These are phyloP conservation scores for Penicillium paradoxum DNA, from an alignment of 495 filamentous ascomycete genomes.

Conservation along the genomic window DNA sequence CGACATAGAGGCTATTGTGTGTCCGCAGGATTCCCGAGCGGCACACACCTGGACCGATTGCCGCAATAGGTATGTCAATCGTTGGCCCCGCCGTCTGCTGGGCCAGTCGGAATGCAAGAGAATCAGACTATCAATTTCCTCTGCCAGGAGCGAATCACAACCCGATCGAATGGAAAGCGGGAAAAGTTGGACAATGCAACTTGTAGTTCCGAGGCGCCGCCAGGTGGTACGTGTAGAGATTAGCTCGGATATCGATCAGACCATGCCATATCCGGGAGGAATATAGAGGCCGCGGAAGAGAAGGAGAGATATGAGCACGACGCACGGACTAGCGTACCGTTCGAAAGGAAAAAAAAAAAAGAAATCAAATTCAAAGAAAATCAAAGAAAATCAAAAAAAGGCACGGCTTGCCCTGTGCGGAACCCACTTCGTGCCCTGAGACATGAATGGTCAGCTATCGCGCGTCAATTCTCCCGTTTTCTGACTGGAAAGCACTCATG, in stretches of 20 bases:
- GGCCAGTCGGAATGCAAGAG: constrained; percentile 5
- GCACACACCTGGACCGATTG: not conserved
- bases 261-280: not conserved
- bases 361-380: too few relatives aligned
- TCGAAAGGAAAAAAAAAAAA: not conserved
- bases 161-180: not conserved
- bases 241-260: constrained; percentile 8
- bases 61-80: not conserved
- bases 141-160: not conserved
- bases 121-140: not conserved
- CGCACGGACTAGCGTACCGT: constrained; percentile 11
- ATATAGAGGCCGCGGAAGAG: not conserved
- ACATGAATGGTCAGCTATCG: not conserved
- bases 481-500: not conserved
- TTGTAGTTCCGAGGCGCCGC: too few relatives aligned
- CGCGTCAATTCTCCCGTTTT: not conserved
- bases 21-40: too few relatives aligned
- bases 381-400: not conserved
- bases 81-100: not conserved
- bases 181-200: not conserved
- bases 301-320: not conserved
- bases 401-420: not conserved
- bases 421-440: not conserved
- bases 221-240: constrained; percentile 12
- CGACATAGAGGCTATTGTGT: too few relatives aligned